Percentiles rank a stretch among this genome's conserved stretches.
These are phyloP conservation scores for Coemansia sp. DNA, from an alignment of 192 early-diverging fungal genomes.

Conservation along the genomic window DNA sequence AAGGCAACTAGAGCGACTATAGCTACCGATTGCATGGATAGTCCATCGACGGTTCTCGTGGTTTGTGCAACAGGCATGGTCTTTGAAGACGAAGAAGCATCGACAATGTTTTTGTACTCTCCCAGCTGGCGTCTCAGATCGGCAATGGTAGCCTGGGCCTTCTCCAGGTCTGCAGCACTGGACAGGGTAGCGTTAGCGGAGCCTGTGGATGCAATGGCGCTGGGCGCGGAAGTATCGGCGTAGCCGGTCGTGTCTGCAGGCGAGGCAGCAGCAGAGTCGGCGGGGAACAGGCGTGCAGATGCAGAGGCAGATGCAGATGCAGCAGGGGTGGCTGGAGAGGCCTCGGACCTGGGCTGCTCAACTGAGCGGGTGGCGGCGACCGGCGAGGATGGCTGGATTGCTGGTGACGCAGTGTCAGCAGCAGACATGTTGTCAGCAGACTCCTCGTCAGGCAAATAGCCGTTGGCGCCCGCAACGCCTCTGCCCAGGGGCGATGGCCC, in stretches of 20 bases:
- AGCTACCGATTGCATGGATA: conserved; percentile 59
- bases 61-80: conserved; percentile 12
- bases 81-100: background rate
- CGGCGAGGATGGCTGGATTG: no score
- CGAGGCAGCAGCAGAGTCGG: background rate
- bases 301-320: background rate
- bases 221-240: no score
- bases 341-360: background rate
- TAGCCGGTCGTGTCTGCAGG: conserved; percentile 8
- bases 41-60: conserved; percentile 53
- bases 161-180: conserved; percentile 40
- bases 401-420: conserved; percentile 21
- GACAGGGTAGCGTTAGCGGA: conserved; percentile 8
- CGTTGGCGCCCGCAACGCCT: conserved; percentile 7
- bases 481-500: conserved; percentile 33
- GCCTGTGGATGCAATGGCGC: no score
- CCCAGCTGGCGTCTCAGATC: conserved; percentile 37
- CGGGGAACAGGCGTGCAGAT: background rate
- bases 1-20: conserved; percentile 59
- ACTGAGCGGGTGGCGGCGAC: no score
- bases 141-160: conserved; percentile 29
- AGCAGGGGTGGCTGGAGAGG: background rate
- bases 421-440: conserved; percentile 12
- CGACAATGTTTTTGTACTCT: conserved; percentile 16
- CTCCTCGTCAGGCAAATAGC: conserved; percentile 5